Conservation (phyloP, 2,329 filamentous ascomycete species). For the Lecanosticta acicola region DNA sequence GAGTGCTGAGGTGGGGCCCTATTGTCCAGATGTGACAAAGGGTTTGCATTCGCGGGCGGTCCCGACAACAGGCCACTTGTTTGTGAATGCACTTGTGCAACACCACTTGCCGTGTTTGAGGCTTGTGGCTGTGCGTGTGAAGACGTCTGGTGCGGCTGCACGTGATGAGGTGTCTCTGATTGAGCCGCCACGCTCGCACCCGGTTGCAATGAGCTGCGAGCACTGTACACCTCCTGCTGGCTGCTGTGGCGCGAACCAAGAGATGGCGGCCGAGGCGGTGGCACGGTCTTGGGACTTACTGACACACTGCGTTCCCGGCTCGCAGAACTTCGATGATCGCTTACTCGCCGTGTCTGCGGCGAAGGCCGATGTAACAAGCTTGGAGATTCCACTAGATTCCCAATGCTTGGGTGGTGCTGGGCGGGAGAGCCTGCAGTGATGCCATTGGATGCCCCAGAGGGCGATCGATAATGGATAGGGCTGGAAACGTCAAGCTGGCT, state of each 20-base stretch:
- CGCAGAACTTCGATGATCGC: constrained; percentile 45
- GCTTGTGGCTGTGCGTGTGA: constrained; percentile 14
- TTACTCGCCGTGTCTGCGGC: constrained; percentile 22
- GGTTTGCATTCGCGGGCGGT: constrained; percentile 8
- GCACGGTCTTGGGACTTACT: constrained; percentile 68
- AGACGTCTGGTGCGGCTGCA: constrained; percentile 14
- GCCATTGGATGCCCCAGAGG: constrained; percentile 30
- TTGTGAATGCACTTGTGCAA: constrained; percentile 20
- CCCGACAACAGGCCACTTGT: constrained; percentile 11
- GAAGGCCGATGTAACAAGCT: constrained; percentile 22
- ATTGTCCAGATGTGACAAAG: constrained; percentile 23
- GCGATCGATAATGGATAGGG: constrained; percentile 30
- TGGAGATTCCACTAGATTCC: constrained; percentile 41
- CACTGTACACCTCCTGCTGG: constrained; percentile 27
- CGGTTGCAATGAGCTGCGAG: constrained; percentile 24
- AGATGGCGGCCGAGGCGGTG: constrained; percentile 27
- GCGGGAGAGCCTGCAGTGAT: constrained; percentile 27
- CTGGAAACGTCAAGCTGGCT: constrained; percentile 25
- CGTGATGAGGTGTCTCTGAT: constrained; percentile 22
- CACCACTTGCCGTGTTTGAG: constrained; percentile 15
- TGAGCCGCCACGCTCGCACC: constrained; percentile 15
- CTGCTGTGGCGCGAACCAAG: constrained; percentile 30
- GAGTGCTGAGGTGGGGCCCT: constrained; percentile 22
- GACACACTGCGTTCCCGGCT: constrained; percentile 67
- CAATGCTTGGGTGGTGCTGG: constrained; percentile 24